Base-by-base conservation (phyloP, 2,329 filamentous ascomycete species). In the Monilinia polystroma region DNA sequence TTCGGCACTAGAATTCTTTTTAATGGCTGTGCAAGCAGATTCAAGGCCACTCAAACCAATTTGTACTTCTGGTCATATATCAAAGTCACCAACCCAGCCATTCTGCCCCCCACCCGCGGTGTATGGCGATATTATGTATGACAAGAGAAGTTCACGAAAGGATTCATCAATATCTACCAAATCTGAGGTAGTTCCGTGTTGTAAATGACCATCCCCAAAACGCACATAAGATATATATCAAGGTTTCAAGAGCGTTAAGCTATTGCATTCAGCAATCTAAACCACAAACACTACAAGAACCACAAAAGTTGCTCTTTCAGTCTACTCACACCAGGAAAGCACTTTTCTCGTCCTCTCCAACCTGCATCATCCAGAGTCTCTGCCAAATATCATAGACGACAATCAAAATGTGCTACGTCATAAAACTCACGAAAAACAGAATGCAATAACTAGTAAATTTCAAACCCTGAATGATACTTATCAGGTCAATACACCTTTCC, bases 61-160 rank as follows among this genome's bases (percentile, higher is more conserved):
- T 18, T 1, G 3, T 20, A 20, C 23, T 29, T 12, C 2, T 2
- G 2, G 43, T 2, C 2, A 2, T 16, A 20, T 0, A 23, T 41
- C 6, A 18, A 45, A 18, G 20, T n/a, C 4, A 47, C 23, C 23
- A 5, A 4, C 7, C 3, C 16, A 29, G 14, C 1, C 10, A 1
- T 5, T 2, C 23, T 43, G 41, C 29, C 43, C 12, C 8, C 0
- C 16, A 11, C 8, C 41, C 14, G 14, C 14, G 12, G 41, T 2
- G 12, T 43, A 43, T 16, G 12, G 2, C 12, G 12, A 43, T 43
- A 16, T 16, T 14, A 43, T 16, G 12, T 43, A 16, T 4, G 12
- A 16, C 41, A 43, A 43, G 41, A 43, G 41, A 43, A 16, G 41
- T 16, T 43, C 12, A 16, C 16, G 12, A 16, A 43, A 43, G 4